phyloP scores from a whole-genome alignment of 768 basidiomycete genomes.

The Mycena sanguinolenta region DNA sequence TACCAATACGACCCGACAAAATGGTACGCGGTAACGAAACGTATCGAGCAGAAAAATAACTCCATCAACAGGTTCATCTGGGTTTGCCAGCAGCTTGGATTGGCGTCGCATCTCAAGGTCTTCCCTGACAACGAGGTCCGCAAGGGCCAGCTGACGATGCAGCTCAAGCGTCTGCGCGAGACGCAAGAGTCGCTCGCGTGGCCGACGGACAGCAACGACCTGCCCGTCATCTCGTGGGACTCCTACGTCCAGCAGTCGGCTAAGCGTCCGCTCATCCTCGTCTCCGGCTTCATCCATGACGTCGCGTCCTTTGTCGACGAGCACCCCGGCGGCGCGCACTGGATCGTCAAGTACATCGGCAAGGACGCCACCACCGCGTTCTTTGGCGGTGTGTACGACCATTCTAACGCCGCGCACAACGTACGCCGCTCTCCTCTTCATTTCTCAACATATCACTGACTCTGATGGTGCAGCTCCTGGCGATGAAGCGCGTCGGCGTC shows the following conservation, averaged over 20 bases:
- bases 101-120: constrained; percentile 80
- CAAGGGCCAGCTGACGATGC: constrained; percentile 97
- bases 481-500: constrained; percentile 77
- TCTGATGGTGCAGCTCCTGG: constrained; percentile 55
- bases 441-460: neutral
- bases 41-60: neutral
- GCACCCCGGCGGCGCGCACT: constrained; percentile 92
- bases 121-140: constrained; percentile 73
- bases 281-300: constrained; percentile 96
- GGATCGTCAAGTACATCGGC: constrained; percentile 89
- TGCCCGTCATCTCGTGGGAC: constrained; percentile 91
- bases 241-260: constrained; percentile 82
- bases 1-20: constrained; percentile 95
- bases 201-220: constrained; percentile 82
- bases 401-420: constrained; percentile 91
- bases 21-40: constrained; percentile 54
- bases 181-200: constrained; percentile 83
- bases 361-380: constrained; percentile 95
- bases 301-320: constrained; percentile 88
- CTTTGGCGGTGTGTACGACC: constrained; percentile 93
- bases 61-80: constrained; percentile 68
- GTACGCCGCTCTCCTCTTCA: constrained; percentile 53
- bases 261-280: constrained; percentile 86
- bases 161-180: constrained; percentile 87
- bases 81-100: constrained; percentile 69